Base-by-base conservation (phyloP, 164 flowering plant genomes). In the Piper betle region DNA sequence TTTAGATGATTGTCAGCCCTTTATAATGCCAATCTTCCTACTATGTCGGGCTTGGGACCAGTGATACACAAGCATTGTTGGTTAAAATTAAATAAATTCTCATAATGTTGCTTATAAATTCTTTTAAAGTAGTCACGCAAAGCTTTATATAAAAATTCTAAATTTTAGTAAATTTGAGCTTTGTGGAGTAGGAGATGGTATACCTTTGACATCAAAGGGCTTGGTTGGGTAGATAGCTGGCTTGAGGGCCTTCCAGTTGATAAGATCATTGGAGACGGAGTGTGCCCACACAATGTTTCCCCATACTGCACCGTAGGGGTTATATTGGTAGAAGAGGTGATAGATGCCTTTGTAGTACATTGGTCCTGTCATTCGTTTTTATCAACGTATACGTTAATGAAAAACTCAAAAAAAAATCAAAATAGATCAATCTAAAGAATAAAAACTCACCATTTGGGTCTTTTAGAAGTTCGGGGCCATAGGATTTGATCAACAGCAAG, bases 231-330 rank as follows among this genome's bases (percentile, higher is more conserved):
- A 53, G 41, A 83, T 64, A 2, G 85, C 83, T 2, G 55, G 77
- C 0, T 72, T 60, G 7, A 69, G 74, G 4, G 68, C 71, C 17
- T 37, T 52, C 87, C 87, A 83, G 46, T 79, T 76, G 64, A 83
- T 62, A 17, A 83, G 60, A 60, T 83, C 85, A 4, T 42, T 64
- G 11, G 87, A 83, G 43, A 69, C 59, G 0, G 87, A 76, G 53
- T 83, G 87, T 0, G 74, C 85, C 85, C 85, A 81, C 0, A 76
- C 76, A 1, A 79, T 79, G 69, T 79, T 74, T 9, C 80, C 79
- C 76, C 77, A 77, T 3, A 75, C 73, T 5, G 77, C 77, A 19
- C 80, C 80, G 2, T 71, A 9, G 46, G 79, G 77, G 58, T 77
- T 77, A 69, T 77, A 72, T 37, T 77, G 81, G 67, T 74, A 77